Evolutionary conservation across 805 yeast species (phyloP).

Genomic region (Candida caryicola): DNA sequence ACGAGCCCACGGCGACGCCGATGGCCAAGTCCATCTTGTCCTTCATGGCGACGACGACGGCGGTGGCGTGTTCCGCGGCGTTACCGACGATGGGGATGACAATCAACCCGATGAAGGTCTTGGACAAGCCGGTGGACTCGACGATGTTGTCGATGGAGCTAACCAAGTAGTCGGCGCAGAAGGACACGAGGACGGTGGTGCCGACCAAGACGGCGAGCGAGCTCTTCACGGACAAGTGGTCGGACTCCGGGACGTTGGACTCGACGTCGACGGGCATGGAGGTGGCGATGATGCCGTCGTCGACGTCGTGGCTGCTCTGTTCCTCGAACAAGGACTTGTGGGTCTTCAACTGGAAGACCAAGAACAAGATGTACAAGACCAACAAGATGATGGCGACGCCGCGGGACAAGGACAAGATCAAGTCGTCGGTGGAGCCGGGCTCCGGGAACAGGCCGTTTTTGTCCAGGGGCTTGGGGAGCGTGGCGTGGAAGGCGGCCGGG

Average conservation of each 20-base stretch:
- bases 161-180: slow-evolving; percentile 91
- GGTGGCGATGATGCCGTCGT: slow-evolving; percentile 37
- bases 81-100: slow-evolving; percentile 96
- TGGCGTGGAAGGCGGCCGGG: slow-evolving; percentile 94
- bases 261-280: slow-evolving; percentile 21
- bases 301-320: slow-evolving; percentile 25
- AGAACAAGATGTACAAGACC: slow-evolving; percentile 70
- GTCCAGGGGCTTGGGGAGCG: slow-evolving; percentile 52
- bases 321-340: slow-evolving; percentile 76
- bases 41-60: slow-evolving; percentile 89
- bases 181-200: slow-evolving; percentile 76
- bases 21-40: slow-evolving; percentile 97
- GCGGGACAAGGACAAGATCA: slow-evolving; percentile 74
- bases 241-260: slow-evolving; percentile 16
- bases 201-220: slow-evolving; percentile 55
- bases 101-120: slow-evolving; percentile 92
- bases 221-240: slow-evolving; percentile 50
- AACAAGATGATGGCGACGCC: slow-evolving; percentile 81
- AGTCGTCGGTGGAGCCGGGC: slow-evolving; percentile 38
- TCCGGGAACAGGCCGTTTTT: slow-evolving; percentile 39
- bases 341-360: slow-evolving; percentile 85
- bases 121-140: slow-evolving; percentile 77
- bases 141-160: slow-evolving; percentile 92
- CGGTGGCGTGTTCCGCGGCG: slow-evolving; percentile 98
- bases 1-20: slow-evolving; percentile 95